A percentile compares a stretch with the other conserved stretches of the same genome.
Evolutionary conservation across 176 grass and related monocot genomes (phyloP).

Genomic region (Musa beccarii): DNA sequence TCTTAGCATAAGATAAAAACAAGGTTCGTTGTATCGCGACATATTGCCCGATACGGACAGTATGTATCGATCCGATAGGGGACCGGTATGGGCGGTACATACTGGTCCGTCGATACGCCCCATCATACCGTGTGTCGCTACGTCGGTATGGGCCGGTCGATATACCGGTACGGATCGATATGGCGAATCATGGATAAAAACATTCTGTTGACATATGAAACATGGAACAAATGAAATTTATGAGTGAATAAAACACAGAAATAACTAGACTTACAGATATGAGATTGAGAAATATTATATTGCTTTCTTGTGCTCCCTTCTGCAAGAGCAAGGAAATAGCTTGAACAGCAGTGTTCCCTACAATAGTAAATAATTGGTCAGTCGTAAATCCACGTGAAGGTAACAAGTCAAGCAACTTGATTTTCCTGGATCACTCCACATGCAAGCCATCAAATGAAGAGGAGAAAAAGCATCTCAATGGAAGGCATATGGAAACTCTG

Average conservation of each 20-base stretch:
- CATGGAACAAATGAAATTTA: background rate
- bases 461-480: background rate
- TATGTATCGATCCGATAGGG: too few species aligned
- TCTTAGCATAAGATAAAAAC: background rate
- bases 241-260: background rate
- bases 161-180: too few species aligned
- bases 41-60: too few species aligned
- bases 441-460: background rate
- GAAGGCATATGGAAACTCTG: background rate
- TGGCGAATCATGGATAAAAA: background rate
- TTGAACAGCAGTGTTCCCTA: slow-evolving; percentile 81
- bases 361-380: background rate
- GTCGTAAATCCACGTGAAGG: background rate
- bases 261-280: slow-evolving; percentile 46
- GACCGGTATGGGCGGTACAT: too few species aligned
- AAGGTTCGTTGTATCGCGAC: too few species aligned
- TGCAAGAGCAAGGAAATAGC: slow-evolving; percentile 74
- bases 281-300: slow-evolving; percentile 91
- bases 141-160: too few species aligned
- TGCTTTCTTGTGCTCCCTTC: slow-evolving; percentile 73
- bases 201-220: background rate
- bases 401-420: background rate
- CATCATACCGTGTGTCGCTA: too few species aligned
- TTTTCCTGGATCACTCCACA: background rate
- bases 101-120: too few species aligned